Base-by-base conservation (phyloP, 495 filamentous ascomycete genomes). In the Thermochaetoides thermophila region DNA sequence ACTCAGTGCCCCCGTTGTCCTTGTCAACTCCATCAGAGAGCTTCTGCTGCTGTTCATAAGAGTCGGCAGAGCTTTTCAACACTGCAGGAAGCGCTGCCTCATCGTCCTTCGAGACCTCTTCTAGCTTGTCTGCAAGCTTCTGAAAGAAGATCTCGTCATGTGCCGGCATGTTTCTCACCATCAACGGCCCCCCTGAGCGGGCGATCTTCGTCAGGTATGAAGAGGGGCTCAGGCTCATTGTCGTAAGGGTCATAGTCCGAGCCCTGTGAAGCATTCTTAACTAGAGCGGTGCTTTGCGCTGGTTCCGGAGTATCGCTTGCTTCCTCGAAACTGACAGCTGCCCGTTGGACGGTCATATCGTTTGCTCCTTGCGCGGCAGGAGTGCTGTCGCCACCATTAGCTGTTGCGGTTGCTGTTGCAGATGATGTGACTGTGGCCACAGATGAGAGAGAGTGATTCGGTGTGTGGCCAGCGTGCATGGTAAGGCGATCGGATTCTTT, bases 391-490 rank as follows among this genome's bases (percentile, higher is more conserved):
- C 61, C 49, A 16, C 60, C 55, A 24, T 56, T 57, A 44, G 55
- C 61, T 29, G 46, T 44, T 10, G 50, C 48, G 24, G 60, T 61
- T 1, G 49, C 43, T 17, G 32, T 49, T 5, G 41, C 49, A 1
- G 56, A 57, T 16, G 52, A 55, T 0, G 52, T 33, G 5, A 50
- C 47, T 4, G 60, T 62, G 5, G 59, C 50, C 6, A 64, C 16
- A 3, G 56, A 35, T 9, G 58, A 63, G 27, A 64, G 49, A 4
- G 61, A 64, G 32, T 64, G 63, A 25, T 49, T 63, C 11, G 63
- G 63, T 1, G 61, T 65, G 31, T 66, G 60, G 16, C 63, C 63
- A 7, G 63, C 63, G 28, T 65, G 60, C 59, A 66, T 65, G 1
- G 49, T 65, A 12, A 64, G 58, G 21, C 63, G 53, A 20, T 45